Evolutionary conservation across 1,284 basidiomycete genomes (phyloP), one percentile per base, ranked within the genome.

Genomic region (Sparassis latifolia): DNA sequence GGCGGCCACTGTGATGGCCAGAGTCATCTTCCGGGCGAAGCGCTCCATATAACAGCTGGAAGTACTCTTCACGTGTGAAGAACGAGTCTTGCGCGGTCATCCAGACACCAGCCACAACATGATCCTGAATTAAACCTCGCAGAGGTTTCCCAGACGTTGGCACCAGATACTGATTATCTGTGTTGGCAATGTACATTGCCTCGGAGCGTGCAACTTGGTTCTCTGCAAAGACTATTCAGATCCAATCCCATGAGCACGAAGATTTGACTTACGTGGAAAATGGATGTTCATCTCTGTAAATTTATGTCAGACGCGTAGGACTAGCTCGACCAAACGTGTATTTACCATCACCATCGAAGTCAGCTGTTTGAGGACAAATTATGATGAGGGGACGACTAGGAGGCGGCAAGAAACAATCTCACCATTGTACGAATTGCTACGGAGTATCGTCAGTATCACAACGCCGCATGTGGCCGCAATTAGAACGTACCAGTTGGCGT

Each of bases 91-190:
- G 95, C 67, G 86, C 89, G 49, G 97, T 98, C 93, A 99, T 97
- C 94, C 96, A 98, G 27, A 98, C 90, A 58, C 93, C 97, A 20
- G 97, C 94, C 39, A 98, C 96, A 53, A 99, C 93, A 64, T 99
- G 97, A 73, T 99, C 97, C 69, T 99, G 97, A 61, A 99, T 99
- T 31, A 99, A 76, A 68, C 97, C 97, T 66, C 97, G 92, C 38
- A 99, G 78, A 32, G 97, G 97, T 64, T 95, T 96, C 60, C 97
- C 97, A 29, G 96, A 98, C 7, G 97, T 99, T 10, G 97, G 95
- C 5, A 97, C 94, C 20, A 99, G 82, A 69, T 99, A 99, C 70
- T 99, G 97, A 64, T 97, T 97, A 70, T 99, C 95, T 28, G 95
- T 99, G 69, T 98, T 98, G 57, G 96, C 94, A 61, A 99, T 92